Evolutionary conservation across 1,139 yeast genomes (phyloP).

Genomic region (Blastobotrys raffinosifermentans): DNA sequence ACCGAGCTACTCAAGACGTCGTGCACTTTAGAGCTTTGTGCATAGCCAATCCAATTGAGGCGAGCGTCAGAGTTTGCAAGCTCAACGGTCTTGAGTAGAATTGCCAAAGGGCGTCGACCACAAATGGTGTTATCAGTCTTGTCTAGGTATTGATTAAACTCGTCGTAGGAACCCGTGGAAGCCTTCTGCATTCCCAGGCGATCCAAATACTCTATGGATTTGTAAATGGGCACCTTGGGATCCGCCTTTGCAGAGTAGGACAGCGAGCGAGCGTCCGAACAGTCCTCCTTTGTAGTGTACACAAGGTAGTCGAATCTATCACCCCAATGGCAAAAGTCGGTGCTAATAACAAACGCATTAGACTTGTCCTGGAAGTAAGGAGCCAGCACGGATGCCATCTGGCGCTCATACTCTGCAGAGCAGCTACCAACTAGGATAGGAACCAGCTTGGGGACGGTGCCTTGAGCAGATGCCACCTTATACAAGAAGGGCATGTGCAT

Average conservation of each 20-base stretch:
- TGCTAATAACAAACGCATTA: conserved; percentile 72
- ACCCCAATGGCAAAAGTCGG: conserved; percentile 98
- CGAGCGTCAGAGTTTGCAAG: conserved; percentile 22
- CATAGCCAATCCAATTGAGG: conserved; percentile 74
- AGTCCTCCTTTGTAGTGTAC: conserved; percentile 37
- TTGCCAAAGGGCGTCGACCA: conserved; percentile 78
- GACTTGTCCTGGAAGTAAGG: conserved; percentile 51
- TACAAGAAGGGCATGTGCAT: conserved; percentile 85
- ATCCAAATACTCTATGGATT: conserved; percentile 70
- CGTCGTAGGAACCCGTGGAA: conserved; percentile 43
- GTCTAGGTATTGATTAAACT: conserved; percentile 64
- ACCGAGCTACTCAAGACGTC: conserved; percentile 65
- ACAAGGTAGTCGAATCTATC: conserved; percentile 64
- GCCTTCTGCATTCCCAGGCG: conserved; percentile 62
- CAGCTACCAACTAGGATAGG: conserved; percentile 79
- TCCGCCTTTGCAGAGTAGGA: conserved; percentile 9
- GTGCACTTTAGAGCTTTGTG: conserved; percentile 62
- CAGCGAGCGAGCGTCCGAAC: conserved; percentile 11
- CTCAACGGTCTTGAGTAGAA: conserved; percentile 53
- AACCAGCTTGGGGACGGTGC: conserved; percentile 41
- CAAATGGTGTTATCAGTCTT: conserved; percentile 85
- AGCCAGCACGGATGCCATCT: conserved; percentile 44
- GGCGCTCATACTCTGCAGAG: conserved; percentile 40
- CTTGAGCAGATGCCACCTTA: conserved; percentile 34
- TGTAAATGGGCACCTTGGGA: conserved; percentile 46